These are phyloP conservation scores for Annulohypoxylon bovei DNA, from an alignment of 495 filamentous ascomycete genomes.

Conservation along the genomic window DNA sequence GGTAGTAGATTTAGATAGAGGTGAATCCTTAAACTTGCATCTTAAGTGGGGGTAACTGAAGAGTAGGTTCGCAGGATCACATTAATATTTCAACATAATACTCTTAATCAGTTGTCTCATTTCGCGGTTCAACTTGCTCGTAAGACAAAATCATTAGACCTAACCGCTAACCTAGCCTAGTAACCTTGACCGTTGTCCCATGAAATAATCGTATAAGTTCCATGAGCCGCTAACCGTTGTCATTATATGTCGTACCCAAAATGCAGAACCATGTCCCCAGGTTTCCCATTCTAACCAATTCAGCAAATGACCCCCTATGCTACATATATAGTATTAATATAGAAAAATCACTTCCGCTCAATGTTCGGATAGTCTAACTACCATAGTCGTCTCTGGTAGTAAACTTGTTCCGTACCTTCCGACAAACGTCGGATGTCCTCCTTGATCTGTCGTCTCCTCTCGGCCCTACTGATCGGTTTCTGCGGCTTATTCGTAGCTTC, in stretches of 20 bases:
- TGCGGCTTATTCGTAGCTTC: slow-evolving; percentile 29
- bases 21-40: background rate
- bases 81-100: background rate
- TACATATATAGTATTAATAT: slow-evolving; percentile 14
- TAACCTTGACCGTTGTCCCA: slow-evolving; percentile 20
- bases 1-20: slow-evolving; percentile 3
- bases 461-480: slow-evolving; percentile 55
- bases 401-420: slow-evolving; percentile 51
- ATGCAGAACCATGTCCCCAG: background rate
- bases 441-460: slow-evolving; percentile 60
- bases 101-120: background rate
- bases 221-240: background rate
- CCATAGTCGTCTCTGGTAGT: slow-evolving; percentile 59
- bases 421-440: slow-evolving; percentile 59
- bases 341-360: background rate
- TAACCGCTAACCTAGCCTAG: slow-evolving; percentile 3
- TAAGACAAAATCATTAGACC: background rate
- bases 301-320: slow-evolving; percentile 15
- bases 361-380: slow-evolving; percentile 23
- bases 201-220: slow-evolving; percentile 21
- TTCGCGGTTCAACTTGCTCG: background rate
- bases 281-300: background rate
- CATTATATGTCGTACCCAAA: slow-evolving; percentile 23
- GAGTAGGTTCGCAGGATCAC: background rate
- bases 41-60: background rate